Evolutionary conservation across 176 grass and related monocot species (phyloP).

Genomic region (Juncus inflexus): DNA sequence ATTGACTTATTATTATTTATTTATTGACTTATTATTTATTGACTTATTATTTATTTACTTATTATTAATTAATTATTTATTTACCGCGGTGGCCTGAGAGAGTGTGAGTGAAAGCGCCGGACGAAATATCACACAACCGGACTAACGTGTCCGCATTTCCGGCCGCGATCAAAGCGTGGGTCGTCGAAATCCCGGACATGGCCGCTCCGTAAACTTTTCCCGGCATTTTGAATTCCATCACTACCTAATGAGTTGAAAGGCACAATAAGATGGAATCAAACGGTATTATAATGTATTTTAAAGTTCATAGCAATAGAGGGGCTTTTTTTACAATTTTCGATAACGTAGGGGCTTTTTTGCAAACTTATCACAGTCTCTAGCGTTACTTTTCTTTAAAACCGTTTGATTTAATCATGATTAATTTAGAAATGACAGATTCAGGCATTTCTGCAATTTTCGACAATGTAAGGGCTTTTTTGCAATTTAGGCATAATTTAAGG

Average conservation of each 20-base stretch:
- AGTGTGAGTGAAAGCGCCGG: constrained; percentile 93
- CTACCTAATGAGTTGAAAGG: constrained; percentile 47
- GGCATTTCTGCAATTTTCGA: background rate
- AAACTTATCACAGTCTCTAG: no score
- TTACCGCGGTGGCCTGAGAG: constrained; percentile 90
- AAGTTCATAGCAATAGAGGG: no score
- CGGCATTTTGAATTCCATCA: constrained; percentile 98
- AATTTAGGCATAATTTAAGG: no score
- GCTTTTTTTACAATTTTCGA: no score
- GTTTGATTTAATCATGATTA: background rate
- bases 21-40: no score
- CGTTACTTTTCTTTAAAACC: no score
- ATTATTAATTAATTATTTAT: background rate
- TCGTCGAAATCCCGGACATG: constrained; percentile 72
- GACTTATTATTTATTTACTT: no score
- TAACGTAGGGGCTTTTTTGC: no score
- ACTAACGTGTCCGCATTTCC: constrained; percentile 88
- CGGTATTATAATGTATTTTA: no score
- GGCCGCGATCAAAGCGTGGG: constrained; percentile 79
- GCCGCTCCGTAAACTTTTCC: constrained; percentile 67
- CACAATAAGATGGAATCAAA: no score
- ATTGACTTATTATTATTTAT: no score
- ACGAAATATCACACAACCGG: constrained; percentile 84
- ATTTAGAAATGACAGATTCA: background rate
- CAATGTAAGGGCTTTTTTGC: no score